Base-by-base conservation (phyloP, 352 stramenopile genomes). In the Phytophthora ramorum region DNA sequence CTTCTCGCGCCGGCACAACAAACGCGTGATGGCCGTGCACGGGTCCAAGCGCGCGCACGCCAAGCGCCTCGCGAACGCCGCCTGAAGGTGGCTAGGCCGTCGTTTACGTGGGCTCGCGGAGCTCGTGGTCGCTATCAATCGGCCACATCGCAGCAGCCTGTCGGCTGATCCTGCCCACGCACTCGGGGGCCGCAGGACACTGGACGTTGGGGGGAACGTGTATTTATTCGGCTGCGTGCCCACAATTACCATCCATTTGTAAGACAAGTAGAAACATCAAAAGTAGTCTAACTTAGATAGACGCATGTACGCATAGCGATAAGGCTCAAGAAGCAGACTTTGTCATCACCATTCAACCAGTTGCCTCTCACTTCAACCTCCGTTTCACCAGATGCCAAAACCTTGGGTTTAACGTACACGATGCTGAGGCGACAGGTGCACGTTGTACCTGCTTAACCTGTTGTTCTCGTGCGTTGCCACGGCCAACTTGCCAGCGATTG, bases 11-110 rank as follows among this genome's bases (percentile, higher is more conserved):
- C 66, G 69, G 12, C 69, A 71, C 20, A 78, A 78, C 28, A 81
- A 81, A 60, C 75, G 77, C 58, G 69, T 86, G 13, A 83, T 86
- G 77, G 75, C 77, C 1, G 66, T 79, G 19, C 34, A 66, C 16
- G 37, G 37, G 7, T 68, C 73, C 8, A 76, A 73, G 43, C 63
- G 67, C 41, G 41, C 48, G 37, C 34, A 64, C 0, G 43, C 51
- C 43, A 78, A 78, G 56, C 61, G 67, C 26, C 41, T 66, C n/a
- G 58, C 52, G 17, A 47, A 44, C 32, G 72, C 56, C 38, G 69
- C 69, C 24, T 81, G 73, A 81, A 73, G 63, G 72, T 74, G 68
- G 72, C 68, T 78, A 53, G 66, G 66, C 24, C 71, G 53, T 58
- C 66, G 66, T 68, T 52, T 67, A 45, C 53, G 65, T 68, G 58